Evolutionary conservation across 1,284 basidiomycete species (phyloP).

Genomic region (Phylloporus sp.): DNA sequence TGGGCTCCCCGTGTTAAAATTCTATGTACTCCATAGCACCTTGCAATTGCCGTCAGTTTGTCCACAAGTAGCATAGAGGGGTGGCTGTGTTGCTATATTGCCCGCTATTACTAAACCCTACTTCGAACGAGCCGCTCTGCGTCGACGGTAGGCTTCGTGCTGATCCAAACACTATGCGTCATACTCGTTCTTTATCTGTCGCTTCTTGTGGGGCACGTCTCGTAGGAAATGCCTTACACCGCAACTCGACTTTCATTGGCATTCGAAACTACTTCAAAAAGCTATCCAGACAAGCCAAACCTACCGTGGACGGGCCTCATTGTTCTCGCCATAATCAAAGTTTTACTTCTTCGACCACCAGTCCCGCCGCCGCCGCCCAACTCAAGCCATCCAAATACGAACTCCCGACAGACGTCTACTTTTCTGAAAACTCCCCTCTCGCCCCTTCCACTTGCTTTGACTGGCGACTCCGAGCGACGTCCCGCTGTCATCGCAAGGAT

Average conservation of each 20-base stretch:
- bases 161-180: slow-evolving; percentile 19
- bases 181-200: slow-evolving; percentile 13
- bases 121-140: not conserved
- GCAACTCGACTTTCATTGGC: slow-evolving; percentile 33
- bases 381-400: slow-evolving; percentile 22
- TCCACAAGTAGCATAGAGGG: no score
- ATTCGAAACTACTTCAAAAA: slow-evolving; percentile 35
- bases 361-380: slow-evolving; percentile 7
- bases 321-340: not conserved
- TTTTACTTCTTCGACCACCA: slow-evolving; percentile 22
- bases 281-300: slow-evolving; percentile 12
- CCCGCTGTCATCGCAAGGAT: slow-evolving; percentile 26
- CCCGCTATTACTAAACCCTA: not conserved
- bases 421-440: slow-evolving; percentile 36
- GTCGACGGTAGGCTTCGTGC: not conserved
- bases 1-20: no score
- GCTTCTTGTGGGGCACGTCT: slow-evolving; percentile 1
- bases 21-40: not conserved
- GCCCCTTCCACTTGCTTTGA: slow-evolving; percentile 39
- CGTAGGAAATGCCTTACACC: slow-evolving; percentile 8
- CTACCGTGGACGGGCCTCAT: not conserved
- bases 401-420: slow-evolving; percentile 33
- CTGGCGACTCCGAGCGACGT: slow-evolving; percentile 43
- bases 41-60: no score
- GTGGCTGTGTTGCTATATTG: slow-evolving; percentile 1